phyloP scores from a whole-genome alignment of 2,329 filamentous ascomycete species.

The Davidsoniella virescens region DNA sequence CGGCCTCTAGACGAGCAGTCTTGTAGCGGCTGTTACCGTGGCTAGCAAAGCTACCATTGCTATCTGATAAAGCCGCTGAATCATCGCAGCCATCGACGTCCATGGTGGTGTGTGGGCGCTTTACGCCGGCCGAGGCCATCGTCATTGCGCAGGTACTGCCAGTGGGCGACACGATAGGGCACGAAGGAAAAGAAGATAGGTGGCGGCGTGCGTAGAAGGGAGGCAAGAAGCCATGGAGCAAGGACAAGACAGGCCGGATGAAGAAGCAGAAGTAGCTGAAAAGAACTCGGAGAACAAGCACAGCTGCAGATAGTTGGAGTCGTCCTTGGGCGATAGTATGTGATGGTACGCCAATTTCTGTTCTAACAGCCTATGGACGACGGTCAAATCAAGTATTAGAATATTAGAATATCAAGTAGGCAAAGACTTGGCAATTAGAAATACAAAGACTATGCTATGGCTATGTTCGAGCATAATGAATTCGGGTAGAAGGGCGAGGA shows the following conservation, averaged over 20 bases:
- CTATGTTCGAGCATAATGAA: too few species aligned
- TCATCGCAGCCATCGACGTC: constrained; percentile 18
- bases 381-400: too few species aligned
- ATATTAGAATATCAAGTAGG: too few species aligned
- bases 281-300: too few species aligned
- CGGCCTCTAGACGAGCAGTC: constrained; percentile 1
- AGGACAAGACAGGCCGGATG: background rate
- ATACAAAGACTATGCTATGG: too few species aligned
- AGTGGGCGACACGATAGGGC: background rate
- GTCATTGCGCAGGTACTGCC: constrained; percentile 3
- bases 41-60: background rate
- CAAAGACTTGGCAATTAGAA: too few species aligned
- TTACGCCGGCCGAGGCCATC: constrained; percentile 24
- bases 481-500: too few species aligned
- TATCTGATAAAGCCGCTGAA: constrained; percentile 12
- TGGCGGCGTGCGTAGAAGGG: background rate
- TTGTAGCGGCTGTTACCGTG: constrained; percentile 12
- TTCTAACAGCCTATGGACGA: background rate
- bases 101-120: constrained; percentile 24
- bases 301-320: background rate
- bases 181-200: background rate
- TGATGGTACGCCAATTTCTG: background rate
- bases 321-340: background rate
- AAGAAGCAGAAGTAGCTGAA: background rate
- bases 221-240: background rate